These are phyloP conservation scores for Silybum marianum DNA, from an alignment of 129 eudicot species.

Conservation along the genomic window DNA sequence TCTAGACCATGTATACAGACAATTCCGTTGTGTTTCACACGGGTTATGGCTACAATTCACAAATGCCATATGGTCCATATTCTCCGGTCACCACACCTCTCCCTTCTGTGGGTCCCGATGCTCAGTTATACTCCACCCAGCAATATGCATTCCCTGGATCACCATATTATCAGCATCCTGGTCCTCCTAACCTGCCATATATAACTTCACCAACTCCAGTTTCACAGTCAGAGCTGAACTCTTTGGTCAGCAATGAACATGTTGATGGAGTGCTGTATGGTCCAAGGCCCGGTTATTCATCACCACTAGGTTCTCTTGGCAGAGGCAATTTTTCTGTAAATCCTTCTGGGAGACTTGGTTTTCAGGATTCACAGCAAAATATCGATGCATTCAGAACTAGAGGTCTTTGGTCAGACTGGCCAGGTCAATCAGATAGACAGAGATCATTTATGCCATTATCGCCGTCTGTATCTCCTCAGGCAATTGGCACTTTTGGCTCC, in stretches of 20 bases:
- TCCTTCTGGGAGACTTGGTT: constrained; percentile 27
- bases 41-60: constrained; percentile 42
- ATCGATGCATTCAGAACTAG: constrained; percentile 28
- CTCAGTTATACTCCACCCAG: constrained; percentile 39
- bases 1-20: constrained; percentile 39
- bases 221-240: constrained; percentile 34
- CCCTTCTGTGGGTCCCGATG: constrained; percentile 36
- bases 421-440: constrained; percentile 31
- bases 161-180: constrained; percentile 37
- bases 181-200: constrained; percentile 34
- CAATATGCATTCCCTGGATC: constrained; percentile 36
- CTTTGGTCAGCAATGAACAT: constrained; percentile 22
- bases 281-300: constrained; percentile 25
- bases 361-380: constrained; percentile 20
- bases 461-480: constrained; percentile 31
- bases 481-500: constrained; percentile 27
- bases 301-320: constrained; percentile 25
- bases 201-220: constrained; percentile 32
- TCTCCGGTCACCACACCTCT: constrained; percentile 43
- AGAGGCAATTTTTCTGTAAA: constrained; percentile 31
- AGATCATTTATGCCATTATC: constrained; percentile 35
- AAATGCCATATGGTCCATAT: constrained; percentile 46
- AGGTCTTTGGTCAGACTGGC: constrained; percentile 38
- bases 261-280: constrained; percentile 33
- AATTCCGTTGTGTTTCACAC: constrained; percentile 36